Evolutionary conservation across 2,329 filamentous ascomycete species (phyloP), one percentile per base, ranked within the genome.

Genomic region (Dactylellina parvicollis): DNA sequence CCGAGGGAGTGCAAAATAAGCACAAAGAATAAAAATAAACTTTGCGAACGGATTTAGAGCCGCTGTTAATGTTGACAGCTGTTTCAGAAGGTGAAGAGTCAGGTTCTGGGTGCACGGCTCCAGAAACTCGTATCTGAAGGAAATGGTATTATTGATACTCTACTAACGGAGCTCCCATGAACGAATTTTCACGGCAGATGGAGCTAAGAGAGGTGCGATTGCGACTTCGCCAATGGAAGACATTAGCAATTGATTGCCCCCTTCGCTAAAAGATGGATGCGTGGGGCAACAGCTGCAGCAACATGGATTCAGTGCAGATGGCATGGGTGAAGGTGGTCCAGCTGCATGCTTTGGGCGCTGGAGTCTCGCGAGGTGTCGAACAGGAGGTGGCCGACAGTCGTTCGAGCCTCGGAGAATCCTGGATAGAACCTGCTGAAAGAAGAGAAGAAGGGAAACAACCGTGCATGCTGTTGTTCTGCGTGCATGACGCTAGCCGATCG

Each of bases 91-190:
- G 34, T 9, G 18, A 55, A 55, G 44, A 49, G 49, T 42, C 20
- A 62, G 46, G 49, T 50, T 64, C 22, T 64, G 12, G 36, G n/a
- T n/a, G n/a, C n/a, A n/a, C 32, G 16, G 34, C 28, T 49, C 18
- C 9, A 7, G 22, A 4, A 7, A 4, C 12, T 28, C 44, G n/a
- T 14, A 49, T 14, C 8, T 14, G 44, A 42, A 49, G 20, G 42
- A 30, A 61, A 57, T 61, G 44, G 28, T 49, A 56, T 56, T 64
- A 30, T 38, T 20, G 46, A 73, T 47, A 28, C n/a, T n/a, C n/a
- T n/a, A n/a, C 30, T 47, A 65, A 66, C 42, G 69, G 69, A 73
- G 69, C 69, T 73, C 66, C 50, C 69, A 73, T 73, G 69, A 73
- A 73, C 69, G 69, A 73, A 66, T 73, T 73, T 73, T 73, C 69